These are phyloP conservation scores for Plasmodium cynomolgi DNA, from an alignment of 169 alveolate species.

Conservation along the genomic window DNA sequence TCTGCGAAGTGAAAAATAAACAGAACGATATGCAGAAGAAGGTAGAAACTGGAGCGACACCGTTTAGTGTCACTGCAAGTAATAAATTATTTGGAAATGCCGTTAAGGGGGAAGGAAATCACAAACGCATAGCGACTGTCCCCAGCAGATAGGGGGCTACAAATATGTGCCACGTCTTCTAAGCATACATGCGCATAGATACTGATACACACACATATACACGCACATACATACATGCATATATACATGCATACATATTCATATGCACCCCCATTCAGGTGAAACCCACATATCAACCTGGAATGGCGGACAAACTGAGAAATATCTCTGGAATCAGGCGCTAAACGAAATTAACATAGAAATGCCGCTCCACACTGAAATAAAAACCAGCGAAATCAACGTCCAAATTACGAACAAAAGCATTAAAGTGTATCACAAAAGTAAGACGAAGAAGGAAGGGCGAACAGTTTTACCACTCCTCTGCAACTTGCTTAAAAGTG, in stretches of 20 bases:
- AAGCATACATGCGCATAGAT: neutral
- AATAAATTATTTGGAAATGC: neutral
- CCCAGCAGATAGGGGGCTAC: neutral
- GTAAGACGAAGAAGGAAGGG: constrained; percentile 14
- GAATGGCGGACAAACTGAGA: constrained; percentile 83
- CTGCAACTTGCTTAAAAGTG: neutral
- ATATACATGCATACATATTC: neutral
- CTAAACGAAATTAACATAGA: constrained; percentile 82
- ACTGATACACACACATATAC: neutral
- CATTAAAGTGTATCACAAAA: constrained; percentile 32
- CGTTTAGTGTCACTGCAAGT: neutral
- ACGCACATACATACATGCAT: neutral
- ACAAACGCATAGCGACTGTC: neutral
- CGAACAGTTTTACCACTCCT: neutral
- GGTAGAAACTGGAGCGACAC: neutral
- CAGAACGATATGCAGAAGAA: neutral
- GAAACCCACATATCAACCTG: constrained; percentile 76
- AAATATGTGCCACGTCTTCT: neutral
- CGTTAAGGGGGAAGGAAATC: neutral
- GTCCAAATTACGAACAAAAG: constrained; percentile 55
- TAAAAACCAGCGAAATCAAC: constrained; percentile 52
- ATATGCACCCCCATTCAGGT: neutral
- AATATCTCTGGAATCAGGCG: constrained; percentile 84
- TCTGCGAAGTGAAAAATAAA: constrained; percentile 1
- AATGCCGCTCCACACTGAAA: constrained; percentile 61